A percentile compares a stretch with the other conserved stretches of the same genome.
Conservation (phyloP, 371 early-diverging fungal species). For the Lichtheimia corymbifera region DNA sequence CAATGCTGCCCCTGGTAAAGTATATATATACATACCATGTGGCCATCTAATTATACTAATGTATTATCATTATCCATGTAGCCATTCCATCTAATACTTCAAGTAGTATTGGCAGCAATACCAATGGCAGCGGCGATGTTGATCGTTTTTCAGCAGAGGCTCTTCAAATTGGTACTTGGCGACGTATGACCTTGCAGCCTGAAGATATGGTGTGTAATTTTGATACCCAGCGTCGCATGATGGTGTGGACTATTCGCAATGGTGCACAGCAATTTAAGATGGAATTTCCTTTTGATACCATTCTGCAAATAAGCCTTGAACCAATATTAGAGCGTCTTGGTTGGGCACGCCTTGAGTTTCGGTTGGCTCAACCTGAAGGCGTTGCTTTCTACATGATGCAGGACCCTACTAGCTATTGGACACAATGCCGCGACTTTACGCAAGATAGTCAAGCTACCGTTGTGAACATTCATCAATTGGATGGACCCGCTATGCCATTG, state of each 20-base stretch:
- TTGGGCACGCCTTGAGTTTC: conserved; percentile 34
- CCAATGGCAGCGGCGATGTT: neutral
- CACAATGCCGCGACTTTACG: conserved; percentile 76
- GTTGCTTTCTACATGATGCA: conserved; percentile 63
- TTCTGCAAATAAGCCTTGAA: conserved; percentile 54
- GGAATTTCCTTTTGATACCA: conserved; percentile 57
- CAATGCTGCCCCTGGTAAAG: no score
- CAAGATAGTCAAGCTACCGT: conserved; percentile 66
- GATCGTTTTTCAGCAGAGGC: conserved; percentile 51
- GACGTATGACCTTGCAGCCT: conserved; percentile 57
- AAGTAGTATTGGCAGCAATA: no score
- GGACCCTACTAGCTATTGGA: conserved; percentile 40
- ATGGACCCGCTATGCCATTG: conserved; percentile 37
- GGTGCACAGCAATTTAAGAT: conserved; percentile 68
- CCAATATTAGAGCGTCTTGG: conserved; percentile 25
- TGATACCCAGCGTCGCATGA: conserved; percentile 46
- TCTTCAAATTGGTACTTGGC: conserved; percentile 78
- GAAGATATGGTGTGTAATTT: conserved; percentile 64
- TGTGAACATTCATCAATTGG: conserved; percentile 29
- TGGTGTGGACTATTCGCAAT: conserved; percentile 72
- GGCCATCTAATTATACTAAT: no score
- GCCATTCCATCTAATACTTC: no score
- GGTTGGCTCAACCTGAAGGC: conserved; percentile 21
- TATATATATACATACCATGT: no score
- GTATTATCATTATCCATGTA: no score